Percentiles rank a stretch among this genome's conserved stretches.
These are phyloP conservation scores for Brassica cretica DNA, from an alignment of 345 rosid species.

Conservation along the genomic window DNA sequence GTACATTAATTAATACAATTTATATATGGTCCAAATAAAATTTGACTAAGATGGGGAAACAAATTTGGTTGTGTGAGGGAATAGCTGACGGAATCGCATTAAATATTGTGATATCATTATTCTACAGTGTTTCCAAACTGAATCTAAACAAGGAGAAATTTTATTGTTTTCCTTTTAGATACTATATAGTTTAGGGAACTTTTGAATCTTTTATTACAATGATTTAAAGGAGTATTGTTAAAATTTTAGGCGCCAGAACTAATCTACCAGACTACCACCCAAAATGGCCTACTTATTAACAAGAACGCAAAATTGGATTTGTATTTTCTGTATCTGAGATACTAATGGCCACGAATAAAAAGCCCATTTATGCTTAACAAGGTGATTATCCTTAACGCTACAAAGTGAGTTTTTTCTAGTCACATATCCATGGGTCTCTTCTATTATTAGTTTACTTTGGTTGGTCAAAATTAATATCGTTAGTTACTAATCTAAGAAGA, in stretches of 20 bases:
- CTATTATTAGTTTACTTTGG: not conserved
- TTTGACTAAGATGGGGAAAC: not conserved
- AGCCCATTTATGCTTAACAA: slow-evolving; percentile 7
- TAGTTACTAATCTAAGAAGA: slow-evolving; percentile 18
- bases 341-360: not conserved
- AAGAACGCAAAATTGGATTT: not conserved
- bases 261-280: not conserved
- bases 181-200: not conserved
- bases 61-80: not conserved
- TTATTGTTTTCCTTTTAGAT: not conserved
- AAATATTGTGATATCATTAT: not conserved
- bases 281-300: not conserved
- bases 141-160: not conserved
- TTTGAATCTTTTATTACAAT: not conserved
- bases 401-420: not conserved
- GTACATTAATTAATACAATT: not conserved
- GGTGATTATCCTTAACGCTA: not conserved
- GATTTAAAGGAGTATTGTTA: not conserved
- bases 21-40: not conserved
- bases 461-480: not conserved
- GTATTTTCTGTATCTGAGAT: not conserved
- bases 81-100: not conserved
- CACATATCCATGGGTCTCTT: not conserved
- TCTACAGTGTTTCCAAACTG: not conserved
- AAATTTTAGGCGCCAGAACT: not conserved